Evolutionary conservation across 352 stramenopile species (phyloP).

Genomic region (Pythium sukuiense): DNA sequence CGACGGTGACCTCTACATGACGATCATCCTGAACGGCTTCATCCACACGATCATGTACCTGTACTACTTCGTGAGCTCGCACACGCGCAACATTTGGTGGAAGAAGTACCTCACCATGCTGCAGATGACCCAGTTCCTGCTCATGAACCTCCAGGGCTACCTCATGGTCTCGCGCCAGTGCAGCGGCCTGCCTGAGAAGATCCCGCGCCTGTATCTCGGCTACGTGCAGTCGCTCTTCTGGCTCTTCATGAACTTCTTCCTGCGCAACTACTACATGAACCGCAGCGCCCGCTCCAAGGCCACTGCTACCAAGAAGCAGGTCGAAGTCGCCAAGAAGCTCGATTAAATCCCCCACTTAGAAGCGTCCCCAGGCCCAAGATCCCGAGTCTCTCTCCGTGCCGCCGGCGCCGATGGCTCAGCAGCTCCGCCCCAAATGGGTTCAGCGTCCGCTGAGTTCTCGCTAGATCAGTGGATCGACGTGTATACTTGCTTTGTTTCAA

Average conservation of each 20-base stretch:
- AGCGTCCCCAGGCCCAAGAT: not conserved
- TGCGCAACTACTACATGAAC: slow-evolving; percentile 98
- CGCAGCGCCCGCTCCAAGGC: slow-evolving; percentile 10
- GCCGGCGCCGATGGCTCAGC: not conserved
- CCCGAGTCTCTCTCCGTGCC: not conserved
- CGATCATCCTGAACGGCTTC: slow-evolving; percentile 94
- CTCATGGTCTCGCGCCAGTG: slow-evolving; percentile 71
- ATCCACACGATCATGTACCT: slow-evolving; percentile 98
- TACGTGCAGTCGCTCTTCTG: slow-evolving; percentile 96
- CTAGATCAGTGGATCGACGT: slow-evolving; percentile 16
- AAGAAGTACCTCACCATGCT: slow-evolving; percentile 93
- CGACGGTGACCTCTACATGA: slow-evolving; percentile 93
- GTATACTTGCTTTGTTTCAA: slow-evolving; percentile 16
- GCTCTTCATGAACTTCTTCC: slow-evolving; percentile 94
- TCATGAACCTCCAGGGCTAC: slow-evolving; percentile 55
- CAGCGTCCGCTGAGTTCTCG: slow-evolving; percentile 7
- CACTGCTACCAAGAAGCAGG: slow-evolving; percentile 13
- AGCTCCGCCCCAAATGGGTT: slow-evolving; percentile 14
- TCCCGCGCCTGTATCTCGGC: slow-evolving; percentile 84
- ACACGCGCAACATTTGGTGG: slow-evolving; percentile 96
- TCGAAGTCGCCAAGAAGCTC: slow-evolving; percentile 21
- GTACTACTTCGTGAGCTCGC: slow-evolving; percentile 96
- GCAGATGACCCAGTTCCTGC: slow-evolving; percentile 91
- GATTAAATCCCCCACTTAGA: slow-evolving; percentile 8
- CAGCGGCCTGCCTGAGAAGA: slow-evolving; percentile 49